These are phyloP conservation scores for Xylaria nigripes DNA, from an alignment of 495 filamentous ascomycete genomes.

Conservation along the genomic window DNA sequence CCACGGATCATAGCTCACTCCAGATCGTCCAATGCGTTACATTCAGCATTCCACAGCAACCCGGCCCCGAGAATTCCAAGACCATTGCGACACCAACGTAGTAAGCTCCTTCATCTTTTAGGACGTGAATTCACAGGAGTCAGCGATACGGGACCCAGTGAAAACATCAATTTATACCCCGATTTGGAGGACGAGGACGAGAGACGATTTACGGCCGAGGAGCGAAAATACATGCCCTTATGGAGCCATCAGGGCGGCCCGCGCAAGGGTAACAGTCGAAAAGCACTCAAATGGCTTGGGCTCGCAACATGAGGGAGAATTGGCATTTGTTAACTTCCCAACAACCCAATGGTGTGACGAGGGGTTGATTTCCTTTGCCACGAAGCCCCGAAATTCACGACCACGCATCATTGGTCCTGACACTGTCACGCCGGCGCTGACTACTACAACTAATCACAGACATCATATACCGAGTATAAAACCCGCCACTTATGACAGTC, in stretches of 20 bases:
- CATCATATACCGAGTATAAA: too few species aligned
- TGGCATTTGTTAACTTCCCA: background rate
- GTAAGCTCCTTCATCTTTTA: constrained; percentile 13
- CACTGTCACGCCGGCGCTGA: too few species aligned
- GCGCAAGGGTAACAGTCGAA: constrained; percentile 25
- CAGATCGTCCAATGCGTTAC: constrained; percentile 6
- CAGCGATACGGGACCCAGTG: background rate
- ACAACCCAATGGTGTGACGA: too few species aligned
- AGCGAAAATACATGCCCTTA: constrained; percentile 30
- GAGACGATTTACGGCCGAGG: constrained; percentile 22
- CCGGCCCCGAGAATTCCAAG: constrained; percentile 7
- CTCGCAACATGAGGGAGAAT: constrained; percentile 10
- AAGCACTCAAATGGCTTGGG: constrained; percentile 33
- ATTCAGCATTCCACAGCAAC: constrained; percentile 6
- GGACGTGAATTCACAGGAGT: constrained; percentile 6
- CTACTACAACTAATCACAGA: too few species aligned
- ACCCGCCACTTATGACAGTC: too few species aligned
- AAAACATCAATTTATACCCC: constrained; percentile 4
- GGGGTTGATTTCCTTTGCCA: background rate
- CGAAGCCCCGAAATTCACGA: too few species aligned
- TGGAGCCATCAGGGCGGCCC: constrained; percentile 12
- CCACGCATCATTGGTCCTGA: too few species aligned
- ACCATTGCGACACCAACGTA: constrained; percentile 11
- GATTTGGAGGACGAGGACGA: constrained; percentile 21
- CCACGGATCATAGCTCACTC: background rate